Evolutionary conservation across 2,329 filamentous ascomycete genomes (phyloP).

Genomic region (Blumeriella jaapii): DNA sequence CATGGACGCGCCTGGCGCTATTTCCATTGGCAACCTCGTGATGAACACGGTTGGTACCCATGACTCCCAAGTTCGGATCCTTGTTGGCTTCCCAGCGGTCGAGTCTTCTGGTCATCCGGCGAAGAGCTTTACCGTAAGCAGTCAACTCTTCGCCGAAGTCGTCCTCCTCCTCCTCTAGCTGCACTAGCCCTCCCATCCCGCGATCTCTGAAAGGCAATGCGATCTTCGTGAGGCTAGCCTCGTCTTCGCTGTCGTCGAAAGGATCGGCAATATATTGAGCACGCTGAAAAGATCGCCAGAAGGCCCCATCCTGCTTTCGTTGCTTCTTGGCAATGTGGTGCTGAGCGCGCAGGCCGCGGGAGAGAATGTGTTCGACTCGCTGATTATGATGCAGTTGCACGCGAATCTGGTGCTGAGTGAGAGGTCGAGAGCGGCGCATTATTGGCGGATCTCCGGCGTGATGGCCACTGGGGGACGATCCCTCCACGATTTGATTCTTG

Average conservation of each 20-base stretch:
- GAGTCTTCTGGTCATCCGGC: slow-evolving; percentile 53
- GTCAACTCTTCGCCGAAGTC: slow-evolving; percentile 68
- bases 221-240: slow-evolving; percentile 32
- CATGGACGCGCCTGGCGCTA: slow-evolving; percentile 15
- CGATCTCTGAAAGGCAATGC: slow-evolving; percentile 37
- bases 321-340: slow-evolving; percentile 52
- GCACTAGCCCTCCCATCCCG: slow-evolving; percentile 53
- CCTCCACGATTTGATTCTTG: slow-evolving; percentile 49
- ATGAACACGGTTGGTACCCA: slow-evolving; percentile 22
- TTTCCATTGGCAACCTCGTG: slow-evolving; percentile 16
- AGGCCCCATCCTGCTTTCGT: slow-evolving; percentile 52
- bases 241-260: slow-evolving; percentile 52
- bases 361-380: slow-evolving; percentile 71
- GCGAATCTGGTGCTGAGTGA: slow-evolving; percentile 72
- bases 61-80: slow-evolving; percentile 21
- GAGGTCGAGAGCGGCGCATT: slow-evolving; percentile 55
- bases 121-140: slow-evolving; percentile 53
- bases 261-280: slow-evolving; percentile 43
- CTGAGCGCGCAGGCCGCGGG: slow-evolving; percentile 56
- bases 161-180: slow-evolving; percentile 49
- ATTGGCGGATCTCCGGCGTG: slow-evolving; percentile 32
- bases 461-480: slow-evolving; percentile 49
- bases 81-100: slow-evolving; percentile 51
- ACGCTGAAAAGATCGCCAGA: slow-evolving; percentile 55
- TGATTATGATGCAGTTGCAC: slow-evolving; percentile 69